Evolutionary conservation across 495 filamentous ascomycete species (phyloP).

Genomic region (Aspergillus taichungensis): DNA sequence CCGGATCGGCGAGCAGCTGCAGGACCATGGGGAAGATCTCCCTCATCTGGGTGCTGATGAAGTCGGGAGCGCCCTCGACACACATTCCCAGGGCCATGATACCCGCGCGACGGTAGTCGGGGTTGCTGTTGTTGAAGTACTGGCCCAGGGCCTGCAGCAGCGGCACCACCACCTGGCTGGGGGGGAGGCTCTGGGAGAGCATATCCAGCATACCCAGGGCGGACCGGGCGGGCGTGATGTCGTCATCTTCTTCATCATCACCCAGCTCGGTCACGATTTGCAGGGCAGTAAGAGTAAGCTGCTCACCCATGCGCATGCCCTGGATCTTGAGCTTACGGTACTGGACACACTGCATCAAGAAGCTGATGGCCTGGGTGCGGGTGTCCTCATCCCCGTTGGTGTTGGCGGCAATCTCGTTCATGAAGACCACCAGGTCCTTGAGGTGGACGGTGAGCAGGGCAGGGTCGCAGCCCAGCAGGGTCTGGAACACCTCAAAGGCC

Average conservation of each 20-base stretch:
- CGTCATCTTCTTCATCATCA: conserved; percentile 67
- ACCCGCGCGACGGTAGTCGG: conserved; percentile 78
- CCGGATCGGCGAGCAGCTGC: conserved; percentile 73
- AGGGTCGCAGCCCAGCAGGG: conserved; percentile 80
- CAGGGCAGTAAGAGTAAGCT: conserved; percentile 76
- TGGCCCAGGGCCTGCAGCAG: conserved; percentile 73
- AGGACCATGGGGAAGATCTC: conserved; percentile 81
- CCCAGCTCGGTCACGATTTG: conserved; percentile 82
- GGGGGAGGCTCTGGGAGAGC: conserved; percentile 77
- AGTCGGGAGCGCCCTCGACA: conserved; percentile 94
- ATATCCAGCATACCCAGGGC: conserved; percentile 83
- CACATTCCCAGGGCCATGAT: conserved; percentile 88
- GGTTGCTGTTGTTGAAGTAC: conserved; percentile 63
- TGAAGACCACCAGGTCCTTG: conserved; percentile 84
- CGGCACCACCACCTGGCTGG: conserved; percentile 90
- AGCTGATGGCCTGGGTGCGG: conserved; percentile 80
- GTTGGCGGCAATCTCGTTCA: conserved; percentile 77
- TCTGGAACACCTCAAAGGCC: conserved; percentile 96
- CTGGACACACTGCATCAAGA: conserved; percentile 83
- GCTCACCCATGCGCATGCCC: conserved; percentile 68
- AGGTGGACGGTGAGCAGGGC: conserved; percentile 79
- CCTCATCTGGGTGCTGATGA: conserved; percentile 81
- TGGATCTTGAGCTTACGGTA: conserved; percentile 96
- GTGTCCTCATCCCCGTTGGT: conserved; percentile 71
- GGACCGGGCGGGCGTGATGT: conserved; percentile 80